Base-by-base conservation (phyloP, 805 yeast genomes). In the Starmerella bacillaris region DNA sequence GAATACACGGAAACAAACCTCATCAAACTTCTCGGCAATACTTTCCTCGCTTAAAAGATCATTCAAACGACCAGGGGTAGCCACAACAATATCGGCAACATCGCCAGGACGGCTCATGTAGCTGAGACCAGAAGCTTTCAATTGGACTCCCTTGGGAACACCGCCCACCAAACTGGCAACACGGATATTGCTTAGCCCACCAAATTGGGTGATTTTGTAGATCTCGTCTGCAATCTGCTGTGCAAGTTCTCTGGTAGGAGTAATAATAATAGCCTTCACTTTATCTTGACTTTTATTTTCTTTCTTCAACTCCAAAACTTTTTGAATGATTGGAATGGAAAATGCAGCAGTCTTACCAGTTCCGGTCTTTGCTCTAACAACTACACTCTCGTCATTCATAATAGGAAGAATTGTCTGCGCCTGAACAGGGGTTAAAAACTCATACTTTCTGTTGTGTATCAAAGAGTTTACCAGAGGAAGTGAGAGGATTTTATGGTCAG, bases 291-390 rank as follows among this genome's bases (percentile, higher is more conserved):
- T 53, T 4, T 53, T 50, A 14, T 52, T 56, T 9, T 45, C 47
- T 37, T 48, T 51, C 38, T 48, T 48, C 45, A 59, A 44, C 50
- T 59, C 57, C 50, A 60, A 44, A 39, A 65, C 57, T 31, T 69
- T 66, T 50, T 80, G 77, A 31, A 80, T 58, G 9, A 78, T 59
- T 2, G 94, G 94, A 29, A 84, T 61, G 40, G 84, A 75, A 54
- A 80, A 83, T 0, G 94, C 92, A 42, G 78, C 70, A 0, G 95
- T 83, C 55, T 83, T 83, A 50, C 95, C 95, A 2, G 95, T 83
- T 53, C 95, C 95, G 3, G 95, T 83, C 54, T 80, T 80, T 19
- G 95, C 94, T 49, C 92, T 66, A 26, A 82, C 83, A 17, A 83
- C 80, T 29, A 80, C 62, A 44, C 86, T 84, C 21, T 60, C 57